phyloP scores from a whole-genome alignment of 192 early-diverging fungal genomes.

The Phlyctochytrium bullatum region DNA sequence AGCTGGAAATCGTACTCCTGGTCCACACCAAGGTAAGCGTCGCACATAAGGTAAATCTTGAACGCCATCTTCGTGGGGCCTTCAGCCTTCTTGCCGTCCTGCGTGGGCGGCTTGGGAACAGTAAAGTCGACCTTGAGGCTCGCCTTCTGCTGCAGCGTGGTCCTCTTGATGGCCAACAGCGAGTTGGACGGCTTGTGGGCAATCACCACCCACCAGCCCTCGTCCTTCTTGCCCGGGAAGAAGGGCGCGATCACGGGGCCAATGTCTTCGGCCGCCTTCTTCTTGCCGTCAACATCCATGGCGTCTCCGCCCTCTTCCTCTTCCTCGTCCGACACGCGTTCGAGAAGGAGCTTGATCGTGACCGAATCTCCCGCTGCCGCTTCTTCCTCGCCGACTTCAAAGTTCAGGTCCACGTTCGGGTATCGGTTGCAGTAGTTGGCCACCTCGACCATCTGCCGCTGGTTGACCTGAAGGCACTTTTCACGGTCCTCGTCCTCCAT shows the following conservation, averaged over 20 bases:
- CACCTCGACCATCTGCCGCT: conserved; percentile 70
- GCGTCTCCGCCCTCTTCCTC: conserved; percentile 36
- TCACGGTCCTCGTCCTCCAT: conserved; percentile 85
- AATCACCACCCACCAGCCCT: conserved; percentile 97
- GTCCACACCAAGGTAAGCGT: conserved; percentile 91
- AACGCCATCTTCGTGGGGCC: conserved; percentile 38
- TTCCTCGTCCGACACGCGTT: conserved; percentile 81
- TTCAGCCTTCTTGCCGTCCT: conserved; percentile 54
- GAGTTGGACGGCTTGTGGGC: conserved; percentile 76
- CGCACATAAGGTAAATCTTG: conserved; percentile 91
- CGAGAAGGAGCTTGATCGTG: conserved; percentile 66
- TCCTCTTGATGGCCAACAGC: conserved; percentile 86
- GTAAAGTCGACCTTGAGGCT: conserved; percentile 79
- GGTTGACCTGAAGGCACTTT: conserved; percentile 59
- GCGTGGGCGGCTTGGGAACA: conserved; percentile 54
- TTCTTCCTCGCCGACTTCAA: conserved; percentile 47
- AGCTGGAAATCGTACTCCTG: conserved; percentile 73
- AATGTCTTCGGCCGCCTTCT: conserved; percentile 38
- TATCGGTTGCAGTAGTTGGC: conserved; percentile 88
- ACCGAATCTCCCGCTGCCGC: conserved; percentile 60
- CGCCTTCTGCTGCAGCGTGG: conserved; percentile 61
- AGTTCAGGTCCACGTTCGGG: conserved; percentile 84
- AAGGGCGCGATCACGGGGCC: conserved; percentile 89
- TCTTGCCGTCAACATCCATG: conserved; percentile 21
- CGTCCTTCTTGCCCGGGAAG: conserved; percentile 85